These are phyloP conservation scores for Thermothielavioides terrestris DNA, from an alignment of 495 filamentous ascomycete species.

Conservation along the genomic window DNA sequence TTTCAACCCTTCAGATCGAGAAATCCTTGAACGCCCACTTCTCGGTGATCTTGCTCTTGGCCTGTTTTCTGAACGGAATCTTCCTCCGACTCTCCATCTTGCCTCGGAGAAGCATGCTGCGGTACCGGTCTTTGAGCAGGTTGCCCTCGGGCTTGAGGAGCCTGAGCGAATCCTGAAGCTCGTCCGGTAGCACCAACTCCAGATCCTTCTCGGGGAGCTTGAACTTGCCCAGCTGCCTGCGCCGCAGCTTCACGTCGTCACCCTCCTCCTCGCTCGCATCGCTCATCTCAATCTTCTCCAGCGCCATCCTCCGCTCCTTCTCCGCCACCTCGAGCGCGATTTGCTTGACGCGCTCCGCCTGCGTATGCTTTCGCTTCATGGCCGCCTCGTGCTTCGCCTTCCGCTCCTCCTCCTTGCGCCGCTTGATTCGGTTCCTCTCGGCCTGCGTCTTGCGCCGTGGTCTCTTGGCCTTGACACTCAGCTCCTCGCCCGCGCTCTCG, in stretches of 20 bases:
- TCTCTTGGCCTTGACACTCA: slow-evolving; percentile 59
- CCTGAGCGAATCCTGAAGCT: slow-evolving; percentile 84
- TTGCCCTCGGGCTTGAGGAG: slow-evolving; percentile 91
- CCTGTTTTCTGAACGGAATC: slow-evolving; percentile 68
- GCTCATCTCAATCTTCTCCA: slow-evolving; percentile 34
- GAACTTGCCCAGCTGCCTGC: slow-evolving; percentile 67
- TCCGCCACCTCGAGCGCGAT: slow-evolving; percentile 47
- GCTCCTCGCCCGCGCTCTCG: slow-evolving; percentile 54
- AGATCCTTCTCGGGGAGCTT: slow-evolving; percentile 69
- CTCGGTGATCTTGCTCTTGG: slow-evolving; percentile 71
- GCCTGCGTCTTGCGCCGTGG: slow-evolving; percentile 75
- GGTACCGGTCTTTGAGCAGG: slow-evolving; percentile 80
- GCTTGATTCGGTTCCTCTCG: slow-evolving; percentile 77
- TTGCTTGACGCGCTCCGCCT: slow-evolving; percentile 56
- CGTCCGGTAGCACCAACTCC: slow-evolving; percentile 86
- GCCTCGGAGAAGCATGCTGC: slow-evolving; percentile 77
- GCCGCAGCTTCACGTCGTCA: slow-evolving; percentile 59
- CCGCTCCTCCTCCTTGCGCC: slow-evolving; percentile 78
- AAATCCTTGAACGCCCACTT: slow-evolving; percentile 98
- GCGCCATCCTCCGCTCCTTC: slow-evolving; percentile 40
- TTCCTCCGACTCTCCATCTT: slow-evolving; percentile 77
- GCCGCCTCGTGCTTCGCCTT: slow-evolving; percentile 59
- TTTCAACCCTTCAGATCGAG: background rate
- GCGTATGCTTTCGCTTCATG: slow-evolving; percentile 59
- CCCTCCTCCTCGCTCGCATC: slow-evolving; percentile 40